Evolutionary conservation across 2,329 filamentous ascomycete species (phyloP), one percentile per base, ranked within the genome.

Genomic region (Pseudocercospora vitis): DNA sequence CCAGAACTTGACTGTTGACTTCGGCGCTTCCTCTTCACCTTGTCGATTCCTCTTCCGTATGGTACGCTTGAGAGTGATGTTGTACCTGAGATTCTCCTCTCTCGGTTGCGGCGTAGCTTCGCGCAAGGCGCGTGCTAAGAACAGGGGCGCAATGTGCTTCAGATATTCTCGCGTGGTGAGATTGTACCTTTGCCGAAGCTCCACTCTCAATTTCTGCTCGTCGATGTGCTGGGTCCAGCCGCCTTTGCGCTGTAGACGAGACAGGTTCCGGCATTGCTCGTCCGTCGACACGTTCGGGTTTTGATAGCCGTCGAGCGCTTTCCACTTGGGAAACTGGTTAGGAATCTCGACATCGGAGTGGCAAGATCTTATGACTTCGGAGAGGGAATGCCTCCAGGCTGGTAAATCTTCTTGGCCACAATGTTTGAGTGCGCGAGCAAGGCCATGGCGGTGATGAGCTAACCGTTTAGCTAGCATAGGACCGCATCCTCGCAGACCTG

Each of bases 401-500:
- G 53, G 37, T 24, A 60, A 29, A 3, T 60, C 56, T 6, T 47
- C 18, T 39, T 49, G 14, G 28, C 40, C 12, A 52, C 66, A 35
- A 31, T 57, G 23, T 57, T 3, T 40, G 9, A 73, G 59, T 4
- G 49, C 53, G 12, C 50, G 53, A 4, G 70, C 73, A 14, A 75
- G 66, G 5, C 70, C 72, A 31, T 70, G 54, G 1, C 65, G 65
- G 9, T 56, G 54, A 35, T 63, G 58, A 2, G 68, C 65, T 11
- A 68, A 59, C 26, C 50, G 57, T 7, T 65, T 52, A 1, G 71
- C 71, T 23, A 60, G 64, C 11, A 59, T 56, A 1, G 65, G 53
- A 19, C 73, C 74, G 51, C 74, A 76, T 2, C 65, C 62, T 11
- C 33, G 58, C 6, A 76, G 59, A 4, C 74, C 74, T 56, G 60